These are phyloP conservation scores for Ceratocystis variospora DNA, from an alignment of 2,329 filamentous ascomycete species.

Conservation along the genomic window DNA sequence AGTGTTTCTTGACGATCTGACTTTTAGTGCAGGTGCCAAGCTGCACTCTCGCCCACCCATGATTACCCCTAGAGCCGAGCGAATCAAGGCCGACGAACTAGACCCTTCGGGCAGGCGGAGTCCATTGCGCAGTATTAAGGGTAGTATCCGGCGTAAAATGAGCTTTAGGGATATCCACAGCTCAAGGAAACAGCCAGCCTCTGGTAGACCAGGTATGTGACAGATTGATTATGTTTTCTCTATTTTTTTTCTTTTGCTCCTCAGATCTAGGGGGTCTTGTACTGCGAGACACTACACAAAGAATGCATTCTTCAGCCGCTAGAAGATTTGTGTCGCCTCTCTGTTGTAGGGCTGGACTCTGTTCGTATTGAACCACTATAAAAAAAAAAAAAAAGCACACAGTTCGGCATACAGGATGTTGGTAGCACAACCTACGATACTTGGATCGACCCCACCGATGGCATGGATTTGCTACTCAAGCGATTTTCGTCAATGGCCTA, in stretches of 20 bases:
- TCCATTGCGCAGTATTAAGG: slow-evolving; percentile 50
- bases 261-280: background rate
- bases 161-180: slow-evolving; percentile 94
- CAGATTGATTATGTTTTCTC: background rate
- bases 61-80: slow-evolving; percentile 66
- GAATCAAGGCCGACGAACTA: slow-evolving; percentile 62
- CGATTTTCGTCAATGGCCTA: background rate
- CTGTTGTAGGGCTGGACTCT: background rate
- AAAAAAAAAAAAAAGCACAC: too few species aligned
- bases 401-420: background rate
- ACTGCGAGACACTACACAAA: background rate
- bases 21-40: slow-evolving; percentile 72
- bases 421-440: background rate
- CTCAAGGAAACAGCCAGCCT: slow-evolving; percentile 69
- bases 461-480: too few species aligned
- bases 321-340: background rate
- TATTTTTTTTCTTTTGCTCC: background rate
- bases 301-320: background rate
- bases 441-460: too few species aligned
- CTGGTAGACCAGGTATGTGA: slow-evolving; percentile 53
- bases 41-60: slow-evolving; percentile 55
- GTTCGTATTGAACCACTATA: background rate
- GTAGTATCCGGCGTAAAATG: slow-evolving; percentile 82
- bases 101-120: slow-evolving; percentile 39
- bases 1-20: slow-evolving; percentile 81